These are phyloP conservation scores for Dactylellina parvicollis DNA, from an alignment of 2,329 filamentous ascomycete species.

Conservation along the genomic window DNA sequence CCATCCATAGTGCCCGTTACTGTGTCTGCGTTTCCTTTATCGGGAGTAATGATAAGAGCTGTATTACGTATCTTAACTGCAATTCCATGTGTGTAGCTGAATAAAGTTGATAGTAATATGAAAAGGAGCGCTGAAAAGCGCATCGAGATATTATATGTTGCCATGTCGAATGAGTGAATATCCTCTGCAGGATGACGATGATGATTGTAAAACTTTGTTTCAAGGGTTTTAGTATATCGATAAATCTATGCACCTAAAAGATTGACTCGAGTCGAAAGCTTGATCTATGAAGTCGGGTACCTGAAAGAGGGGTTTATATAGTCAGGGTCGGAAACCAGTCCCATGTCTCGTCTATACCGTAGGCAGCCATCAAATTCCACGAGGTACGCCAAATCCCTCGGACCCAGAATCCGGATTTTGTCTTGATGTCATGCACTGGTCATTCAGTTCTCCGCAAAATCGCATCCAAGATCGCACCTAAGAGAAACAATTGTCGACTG, in stretches of 20 bases:
- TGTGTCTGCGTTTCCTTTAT: constrained; percentile 64
- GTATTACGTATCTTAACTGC: constrained; percentile 62
- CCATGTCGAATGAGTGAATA: constrained; percentile 5
- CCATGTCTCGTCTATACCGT: background rate
- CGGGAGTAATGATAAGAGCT: constrained; percentile 67
- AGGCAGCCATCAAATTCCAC: constrained; percentile 4
- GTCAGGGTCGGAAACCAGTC: background rate
- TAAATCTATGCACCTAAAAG: background rate
- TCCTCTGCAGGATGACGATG: background rate
- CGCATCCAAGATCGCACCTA: background rate
- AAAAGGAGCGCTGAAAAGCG: constrained; percentile 14
- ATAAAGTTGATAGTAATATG: constrained; percentile 6
- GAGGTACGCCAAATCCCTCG: background rate
- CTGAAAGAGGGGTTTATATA: constrained; percentile 26
- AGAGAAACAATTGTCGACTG: background rate
- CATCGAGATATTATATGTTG: background rate
- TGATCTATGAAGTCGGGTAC: background rate
- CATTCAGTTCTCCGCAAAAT: constrained; percentile 10
- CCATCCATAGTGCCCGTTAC: constrained; percentile 68
- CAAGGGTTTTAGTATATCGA: background rate
- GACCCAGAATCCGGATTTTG: constrained; percentile 12
- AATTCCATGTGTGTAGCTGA: constrained; percentile 11
- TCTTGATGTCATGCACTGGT: constrained; percentile 28
- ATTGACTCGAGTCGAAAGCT: constrained; percentile 7
- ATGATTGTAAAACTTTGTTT: background rate